A percentile compares a stretch with the other conserved stretches of the same genome.
Evolutionary conservation across 495 filamentous ascomycete genomes (phyloP).

Genomic region (Hypoxylon trugodes): DNA sequence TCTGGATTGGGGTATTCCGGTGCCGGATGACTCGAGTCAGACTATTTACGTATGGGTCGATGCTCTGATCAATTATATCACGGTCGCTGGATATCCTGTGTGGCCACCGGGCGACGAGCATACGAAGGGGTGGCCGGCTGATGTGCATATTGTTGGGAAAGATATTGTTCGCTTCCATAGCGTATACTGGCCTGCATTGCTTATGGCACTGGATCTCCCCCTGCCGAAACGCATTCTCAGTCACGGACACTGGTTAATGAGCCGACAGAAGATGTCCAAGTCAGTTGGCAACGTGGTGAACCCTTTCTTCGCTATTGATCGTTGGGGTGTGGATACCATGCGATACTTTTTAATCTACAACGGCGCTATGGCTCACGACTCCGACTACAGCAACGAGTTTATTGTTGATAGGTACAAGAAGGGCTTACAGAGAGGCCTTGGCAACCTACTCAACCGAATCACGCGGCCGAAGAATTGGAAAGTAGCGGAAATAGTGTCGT

Average conservation of each 20-base stretch:
- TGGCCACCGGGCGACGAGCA: slow-evolving; percentile 67
- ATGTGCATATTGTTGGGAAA: slow-evolving; percentile 93
- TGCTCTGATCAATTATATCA: slow-evolving; percentile 92
- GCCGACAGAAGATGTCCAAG: slow-evolving; percentile 92
- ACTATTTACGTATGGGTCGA: slow-evolving; percentile 99
- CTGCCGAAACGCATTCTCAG: slow-evolving; percentile 83
- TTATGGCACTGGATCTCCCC: slow-evolving; percentile 86
- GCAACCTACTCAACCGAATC: slow-evolving; percentile 79
- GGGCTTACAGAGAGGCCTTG: slow-evolving; percentile 73
- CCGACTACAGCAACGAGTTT: slow-evolving; percentile 81
- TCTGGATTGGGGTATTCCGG: slow-evolving; percentile 87
- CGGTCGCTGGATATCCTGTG: slow-evolving; percentile 82
- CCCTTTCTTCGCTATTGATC: slow-evolving; percentile 88
- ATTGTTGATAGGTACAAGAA: slow-evolving; percentile 84
- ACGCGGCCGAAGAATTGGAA: slow-evolving; percentile 73
- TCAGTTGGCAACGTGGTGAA: slow-evolving; percentile 94
- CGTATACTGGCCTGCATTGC: slow-evolving; percentile 97
- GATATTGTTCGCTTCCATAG: slow-evolving; percentile 96
- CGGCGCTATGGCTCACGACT: slow-evolving; percentile 76
- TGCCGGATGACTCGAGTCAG: slow-evolving; percentile 83
- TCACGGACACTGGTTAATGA: slow-evolving; percentile 95
- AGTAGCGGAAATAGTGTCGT: slow-evolving; percentile 62
- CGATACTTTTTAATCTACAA: slow-evolving; percentile 85
- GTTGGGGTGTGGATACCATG: slow-evolving; percentile 87
- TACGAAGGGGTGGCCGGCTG: slow-evolving; percentile 82